A percentile compares a stretch with the other conserved stretches of the same genome.
Conservation (phyloP, 169 alveolate genomes). For the Plasmodium inui region DNA sequence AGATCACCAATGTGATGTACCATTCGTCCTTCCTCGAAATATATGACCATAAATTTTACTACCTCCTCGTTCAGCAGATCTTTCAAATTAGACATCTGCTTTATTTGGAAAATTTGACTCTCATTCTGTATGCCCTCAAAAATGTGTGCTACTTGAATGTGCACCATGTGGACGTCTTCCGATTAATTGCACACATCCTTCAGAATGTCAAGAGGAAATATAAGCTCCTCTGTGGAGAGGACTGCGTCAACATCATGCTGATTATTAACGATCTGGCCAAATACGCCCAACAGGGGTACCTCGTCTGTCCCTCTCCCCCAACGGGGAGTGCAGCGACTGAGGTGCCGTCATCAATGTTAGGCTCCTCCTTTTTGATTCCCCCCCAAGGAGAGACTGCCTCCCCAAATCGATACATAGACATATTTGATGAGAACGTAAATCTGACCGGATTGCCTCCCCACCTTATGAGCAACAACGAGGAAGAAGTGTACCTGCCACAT, state of each 20-base stretch:
- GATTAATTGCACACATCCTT: slow-evolving; percentile 34
- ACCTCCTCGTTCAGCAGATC: slow-evolving; percentile 55
- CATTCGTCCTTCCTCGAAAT: slow-evolving; percentile 69
- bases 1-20: slow-evolving; percentile 62
- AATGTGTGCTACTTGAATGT: slow-evolving; percentile 55
- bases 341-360: background rate
- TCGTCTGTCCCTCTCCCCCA: background rate
- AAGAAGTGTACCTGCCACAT: slow-evolving; percentile 65
- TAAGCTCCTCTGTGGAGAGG: slow-evolving; percentile 57
- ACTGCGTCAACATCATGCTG: slow-evolving; percentile 62
- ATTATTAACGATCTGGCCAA: slow-evolving; percentile 29
- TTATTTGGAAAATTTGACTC: slow-evolving; percentile 50
- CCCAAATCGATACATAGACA: background rate
- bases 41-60: slow-evolving; percentile 64
- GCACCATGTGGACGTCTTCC: slow-evolving; percentile 26
- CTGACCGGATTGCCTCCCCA: background rate
- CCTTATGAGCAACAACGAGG: slow-evolving; percentile 10
- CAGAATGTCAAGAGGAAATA: slow-evolving; percentile 39
- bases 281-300: slow-evolving; percentile 32
- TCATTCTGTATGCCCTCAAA: slow-evolving; percentile 60
- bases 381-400: background rate
- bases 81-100: slow-evolving; percentile 41
- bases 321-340: background rate
- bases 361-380: background rate
- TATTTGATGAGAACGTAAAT: slow-evolving; percentile 31